phyloP scores from a whole-genome alignment of 1,284 basidiomycete species.

The Tilletia walkeri region DNA sequence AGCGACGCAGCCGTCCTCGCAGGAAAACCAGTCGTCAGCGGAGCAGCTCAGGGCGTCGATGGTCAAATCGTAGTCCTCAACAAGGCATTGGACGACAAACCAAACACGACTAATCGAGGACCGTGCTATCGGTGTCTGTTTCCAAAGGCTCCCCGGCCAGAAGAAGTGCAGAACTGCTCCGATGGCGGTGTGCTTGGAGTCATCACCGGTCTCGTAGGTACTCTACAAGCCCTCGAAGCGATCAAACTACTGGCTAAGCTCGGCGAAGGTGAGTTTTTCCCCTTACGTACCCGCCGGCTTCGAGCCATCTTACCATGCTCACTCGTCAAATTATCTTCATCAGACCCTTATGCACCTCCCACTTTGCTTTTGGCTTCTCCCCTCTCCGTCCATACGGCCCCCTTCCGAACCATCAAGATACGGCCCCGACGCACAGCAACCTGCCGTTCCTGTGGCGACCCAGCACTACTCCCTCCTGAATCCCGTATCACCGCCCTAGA shows the following conservation, averaged over 20 bases:
- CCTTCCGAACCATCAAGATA: conserved; percentile 79
- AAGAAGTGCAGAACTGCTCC: conserved; percentile 66
- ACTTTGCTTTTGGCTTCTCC: conserved; percentile 73
- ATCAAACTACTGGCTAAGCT: conserved; percentile 63
- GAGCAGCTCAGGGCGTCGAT: conserved; percentile 86
- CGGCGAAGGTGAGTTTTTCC: conserved; percentile 28
- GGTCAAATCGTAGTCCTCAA: conserved; percentile 69
- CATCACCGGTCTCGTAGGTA: conserved; percentile 87
- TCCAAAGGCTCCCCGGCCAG: conserved; percentile 60
- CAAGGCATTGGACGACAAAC: conserved; percentile 26
- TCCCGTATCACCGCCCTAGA: conserved; percentile 37
- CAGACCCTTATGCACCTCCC: conserved; percentile 53
- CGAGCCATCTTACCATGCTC: neutral
- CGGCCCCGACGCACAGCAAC: conserved; percentile 57
- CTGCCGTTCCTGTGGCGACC: conserved; percentile 48
- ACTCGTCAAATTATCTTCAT: conserved; percentile 27
- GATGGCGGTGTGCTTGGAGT: conserved; percentile 87
- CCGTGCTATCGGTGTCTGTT: conserved; percentile 96
- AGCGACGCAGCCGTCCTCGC: conserved; percentile 82
- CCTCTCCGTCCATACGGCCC: conserved; percentile 61
- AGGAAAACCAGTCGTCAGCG: conserved; percentile 77
- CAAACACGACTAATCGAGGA: conserved; percentile 59
- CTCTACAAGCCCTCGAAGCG: conserved; percentile 83
- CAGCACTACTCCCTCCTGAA: conserved; percentile 22
- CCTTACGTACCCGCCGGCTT: neutral